phyloP scores from a whole-genome alignment of 1,284 basidiomycete genomes.

The Coniferiporia sulphurascens region DNA sequence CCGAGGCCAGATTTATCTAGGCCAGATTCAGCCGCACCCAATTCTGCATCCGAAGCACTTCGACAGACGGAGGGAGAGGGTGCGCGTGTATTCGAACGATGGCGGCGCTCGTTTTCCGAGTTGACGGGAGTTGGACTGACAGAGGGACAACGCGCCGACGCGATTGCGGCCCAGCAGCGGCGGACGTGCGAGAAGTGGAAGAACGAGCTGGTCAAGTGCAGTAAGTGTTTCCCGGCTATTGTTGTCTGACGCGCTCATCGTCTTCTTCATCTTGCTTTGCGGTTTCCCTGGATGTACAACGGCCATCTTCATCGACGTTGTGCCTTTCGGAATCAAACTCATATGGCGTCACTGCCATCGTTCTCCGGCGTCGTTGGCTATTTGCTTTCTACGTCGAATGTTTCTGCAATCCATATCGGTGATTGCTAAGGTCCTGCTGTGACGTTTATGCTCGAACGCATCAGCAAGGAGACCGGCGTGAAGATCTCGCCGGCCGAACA shows the following conservation, averaged over 20 bases:
- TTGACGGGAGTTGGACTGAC: slow-evolving; percentile 55
- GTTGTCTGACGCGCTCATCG: not conserved
- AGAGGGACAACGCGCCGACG: slow-evolving; percentile 43
- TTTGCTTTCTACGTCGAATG: not conserved
- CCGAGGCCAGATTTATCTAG: not conserved
- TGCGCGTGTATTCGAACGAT: slow-evolving; percentile 25
- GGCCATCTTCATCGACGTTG: not conserved
- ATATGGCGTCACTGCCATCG: not conserved
- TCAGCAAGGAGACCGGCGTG: slow-evolving; percentile 63
- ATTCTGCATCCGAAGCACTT: not conserved
- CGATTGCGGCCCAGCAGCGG: slow-evolving; percentile 38
- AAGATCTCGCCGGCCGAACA: slow-evolving; percentile 56
- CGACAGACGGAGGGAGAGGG: slow-evolving; percentile 7
- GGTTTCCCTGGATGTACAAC: not conserved
- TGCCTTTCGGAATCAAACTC: not conserved
- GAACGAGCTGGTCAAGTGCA: slow-evolving; percentile 48
- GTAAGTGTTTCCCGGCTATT: slow-evolving; percentile 29
- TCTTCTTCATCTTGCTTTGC: not conserved
- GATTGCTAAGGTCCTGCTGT: slow-evolving; percentile 68
- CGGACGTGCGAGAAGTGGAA: slow-evolving; percentile 55
- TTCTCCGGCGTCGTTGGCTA: not conserved
- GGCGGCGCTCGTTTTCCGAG: slow-evolving; percentile 47
- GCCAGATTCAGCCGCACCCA: not conserved
- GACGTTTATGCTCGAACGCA: slow-evolving; percentile 85
- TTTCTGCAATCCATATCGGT: not conserved